Evolutionary conservation across 306 rosid genomes (phyloP).

Genomic region (Carpinus viminea): DNA sequence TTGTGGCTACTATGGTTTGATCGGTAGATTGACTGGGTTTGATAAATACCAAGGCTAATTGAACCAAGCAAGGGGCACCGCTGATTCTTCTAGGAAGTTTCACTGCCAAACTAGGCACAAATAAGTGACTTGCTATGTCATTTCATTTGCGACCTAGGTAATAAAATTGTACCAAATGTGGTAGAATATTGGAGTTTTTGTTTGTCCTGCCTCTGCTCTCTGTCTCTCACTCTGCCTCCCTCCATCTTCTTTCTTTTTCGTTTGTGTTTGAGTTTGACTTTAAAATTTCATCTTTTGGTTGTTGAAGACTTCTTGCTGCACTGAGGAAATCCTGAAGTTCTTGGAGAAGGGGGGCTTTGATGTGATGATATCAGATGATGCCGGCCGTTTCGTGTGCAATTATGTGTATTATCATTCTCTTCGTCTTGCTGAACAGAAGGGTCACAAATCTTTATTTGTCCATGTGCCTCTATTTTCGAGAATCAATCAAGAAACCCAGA

Average conservation of each 20-base stretch:
- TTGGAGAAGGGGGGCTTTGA: conserved; percentile 60
- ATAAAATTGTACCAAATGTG: not conserved
- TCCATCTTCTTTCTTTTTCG: not conserved
- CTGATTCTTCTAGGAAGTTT: not conserved
- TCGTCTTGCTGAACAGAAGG: conserved; percentile 74
- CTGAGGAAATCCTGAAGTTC: conserved; percentile 47
- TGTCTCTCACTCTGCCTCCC: not conserved
- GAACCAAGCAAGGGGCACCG: not conserved
- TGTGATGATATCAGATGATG: conserved; percentile 64
- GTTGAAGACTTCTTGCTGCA: conserved; percentile 55
- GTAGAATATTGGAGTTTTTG: not conserved
- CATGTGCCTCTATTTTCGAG: conserved; percentile 81
- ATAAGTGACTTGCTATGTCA: not conserved
- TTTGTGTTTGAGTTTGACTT: not conserved
- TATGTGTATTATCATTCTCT: conserved; percentile 86
- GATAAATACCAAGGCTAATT: not conserved
- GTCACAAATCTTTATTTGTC: conserved; percentile 80
- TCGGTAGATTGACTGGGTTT: not conserved
- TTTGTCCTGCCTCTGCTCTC: not conserved
- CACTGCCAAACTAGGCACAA: not conserved
- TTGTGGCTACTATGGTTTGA: not conserved
- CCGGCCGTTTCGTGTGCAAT: conserved; percentile 90
- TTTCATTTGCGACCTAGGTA: not conserved
- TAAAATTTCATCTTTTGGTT: conserved; percentile 38
- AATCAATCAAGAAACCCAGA: conserved; percentile 74